Base-by-base conservation (phyloP, 2,329 filamentous ascomycete genomes). In the Raffaelea deltoideospora region DNA sequence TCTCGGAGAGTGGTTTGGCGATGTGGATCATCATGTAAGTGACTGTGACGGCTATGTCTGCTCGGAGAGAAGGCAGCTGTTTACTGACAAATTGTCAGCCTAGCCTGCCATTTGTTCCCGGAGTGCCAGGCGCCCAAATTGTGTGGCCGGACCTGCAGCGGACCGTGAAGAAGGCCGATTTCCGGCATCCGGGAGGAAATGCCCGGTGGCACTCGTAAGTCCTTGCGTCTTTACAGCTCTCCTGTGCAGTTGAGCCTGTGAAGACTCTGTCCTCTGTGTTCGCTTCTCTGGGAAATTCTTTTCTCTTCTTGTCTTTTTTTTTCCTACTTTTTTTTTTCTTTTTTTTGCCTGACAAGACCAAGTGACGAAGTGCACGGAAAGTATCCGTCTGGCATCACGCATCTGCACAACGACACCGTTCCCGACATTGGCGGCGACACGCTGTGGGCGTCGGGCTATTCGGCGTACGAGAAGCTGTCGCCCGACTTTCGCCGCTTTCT, bases 401-500 rank as follows among this genome's bases (percentile, higher is more conserved):
- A 80, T 50, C 59, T 81, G 6, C 75, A 80, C 55, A 79, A 79
- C 37, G 76, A 80, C 50, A 76, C 74, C 0, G 61, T 83, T 0
- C 76, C 76, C 0, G 62, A 61, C 0, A 50, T 72, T 0, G 79
- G 79, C 2, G 79, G 79, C 10, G 79, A 84, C 51, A 83, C 79
- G 0, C 65, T 83, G 0, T 84, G 79, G 78, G 74, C 78, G 0
- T 74, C 67, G 40, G 76, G 78, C 1, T 83, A 83, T 49, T 60
- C 70, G 0, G 78, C 78, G 0, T 84, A 84, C 46, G 76, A 81
- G 53, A 83, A 83, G 55, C 64, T 83, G 0, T 79, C 73, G 2
- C 79, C 77, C 0, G 68, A 60, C 3, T 83, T 84, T 57, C 74
- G 78, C 29, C 69, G 69, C 50, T 70, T 83, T 36, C 78, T 83